Conservation (phyloP, 2,329 filamentous ascomycete genomes). For the Geoglossum cookeanum region DNA sequence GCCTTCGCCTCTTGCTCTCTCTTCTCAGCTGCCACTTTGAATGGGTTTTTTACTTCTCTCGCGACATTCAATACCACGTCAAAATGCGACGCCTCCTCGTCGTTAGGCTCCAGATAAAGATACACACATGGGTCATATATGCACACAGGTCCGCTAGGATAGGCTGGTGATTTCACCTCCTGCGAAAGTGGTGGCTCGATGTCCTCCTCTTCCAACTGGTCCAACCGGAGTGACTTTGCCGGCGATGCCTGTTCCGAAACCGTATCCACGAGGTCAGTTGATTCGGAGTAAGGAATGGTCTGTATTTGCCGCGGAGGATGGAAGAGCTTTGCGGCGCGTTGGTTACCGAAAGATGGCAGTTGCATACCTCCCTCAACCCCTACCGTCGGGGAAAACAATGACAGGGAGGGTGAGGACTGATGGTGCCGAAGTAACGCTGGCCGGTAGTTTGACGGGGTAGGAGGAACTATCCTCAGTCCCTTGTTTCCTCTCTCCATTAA, state of each 20-base stretch:
- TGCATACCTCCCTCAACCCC: conserved; percentile 17
- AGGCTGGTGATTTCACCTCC: conserved; percentile 55
- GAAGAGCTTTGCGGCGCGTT: conserved; percentile 19
- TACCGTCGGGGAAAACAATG: conserved; percentile 20
- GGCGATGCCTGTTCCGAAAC: background rate
- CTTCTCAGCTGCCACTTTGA: conserved; percentile 22
- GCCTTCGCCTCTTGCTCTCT: conserved; percentile 18
- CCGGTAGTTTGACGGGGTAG: conserved; percentile 25
- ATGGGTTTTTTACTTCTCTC: conserved; percentile 62
- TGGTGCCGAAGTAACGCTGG: conserved; percentile 29
- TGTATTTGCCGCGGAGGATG: conserved; percentile 8
- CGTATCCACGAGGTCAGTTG: background rate
- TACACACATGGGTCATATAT: conserved; percentile 65
- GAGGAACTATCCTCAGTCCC: conserved; percentile 19
- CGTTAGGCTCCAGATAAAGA: conserved; percentile 62
- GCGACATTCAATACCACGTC: conserved; percentile 76
- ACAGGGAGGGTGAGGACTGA: conserved; percentile 34
- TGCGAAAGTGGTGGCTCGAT: conserved; percentile 39
- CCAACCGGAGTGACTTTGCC: conserved; percentile 8
- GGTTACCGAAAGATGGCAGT: conserved; percentile 18
- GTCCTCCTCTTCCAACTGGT: conserved; percentile 38
- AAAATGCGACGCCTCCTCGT: conserved; percentile 56
- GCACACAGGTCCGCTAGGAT: conserved; percentile 63
- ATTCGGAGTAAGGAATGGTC: background rate
- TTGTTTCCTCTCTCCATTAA: conserved; percentile 1